Percentiles rank a stretch among this genome's conserved stretches.
Evolutionary conservation across 305 asterid genomes (phyloP).

Genomic region (Monarda citriodora): DNA sequence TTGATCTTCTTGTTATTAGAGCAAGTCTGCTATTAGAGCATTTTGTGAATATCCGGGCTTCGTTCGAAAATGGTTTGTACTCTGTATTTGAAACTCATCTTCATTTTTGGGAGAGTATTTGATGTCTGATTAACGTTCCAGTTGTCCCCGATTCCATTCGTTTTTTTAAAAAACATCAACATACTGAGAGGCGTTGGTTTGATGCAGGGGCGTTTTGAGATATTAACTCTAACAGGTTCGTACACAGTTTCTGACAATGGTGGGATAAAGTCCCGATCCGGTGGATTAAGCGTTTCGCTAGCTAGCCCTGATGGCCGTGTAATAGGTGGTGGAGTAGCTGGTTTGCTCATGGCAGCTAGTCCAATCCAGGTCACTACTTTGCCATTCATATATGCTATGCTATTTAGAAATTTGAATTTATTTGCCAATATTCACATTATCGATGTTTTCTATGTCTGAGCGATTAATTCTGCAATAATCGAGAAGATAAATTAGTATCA

Average conservation of each 20-base stretch:
- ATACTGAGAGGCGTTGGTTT: background rate
- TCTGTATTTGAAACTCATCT: background rate
- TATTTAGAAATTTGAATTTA: background rate
- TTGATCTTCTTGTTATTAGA: background rate
- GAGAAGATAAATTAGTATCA: background rate
- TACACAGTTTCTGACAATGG: conserved; percentile 64
- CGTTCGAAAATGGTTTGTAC: background rate
- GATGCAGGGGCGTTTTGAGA: conserved; percentile 97
- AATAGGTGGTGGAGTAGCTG: conserved; percentile 92
- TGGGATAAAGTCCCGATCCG: conserved; percentile 68
- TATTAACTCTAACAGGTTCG: conserved; percentile 79
- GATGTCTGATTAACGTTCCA: background rate
- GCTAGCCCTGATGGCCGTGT: conserved; percentile 96
- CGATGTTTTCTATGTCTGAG: no score
- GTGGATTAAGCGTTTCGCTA: conserved; percentile 87
- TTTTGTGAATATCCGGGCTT: conserved; percentile 1
- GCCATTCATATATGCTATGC: background rate
- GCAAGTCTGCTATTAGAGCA: background rate
- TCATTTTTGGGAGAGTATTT: background rate
- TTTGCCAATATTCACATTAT: background rate
- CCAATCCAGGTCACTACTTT: conserved; percentile 69
- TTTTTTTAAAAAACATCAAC: background rate
- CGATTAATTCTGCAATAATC: background rate
- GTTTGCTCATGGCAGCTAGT: conserved; percentile 82
- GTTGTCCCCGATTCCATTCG: background rate